phyloP scores from a whole-genome alignment of 139 green algal genomes.

The Chlamydomonas eustigma region DNA sequence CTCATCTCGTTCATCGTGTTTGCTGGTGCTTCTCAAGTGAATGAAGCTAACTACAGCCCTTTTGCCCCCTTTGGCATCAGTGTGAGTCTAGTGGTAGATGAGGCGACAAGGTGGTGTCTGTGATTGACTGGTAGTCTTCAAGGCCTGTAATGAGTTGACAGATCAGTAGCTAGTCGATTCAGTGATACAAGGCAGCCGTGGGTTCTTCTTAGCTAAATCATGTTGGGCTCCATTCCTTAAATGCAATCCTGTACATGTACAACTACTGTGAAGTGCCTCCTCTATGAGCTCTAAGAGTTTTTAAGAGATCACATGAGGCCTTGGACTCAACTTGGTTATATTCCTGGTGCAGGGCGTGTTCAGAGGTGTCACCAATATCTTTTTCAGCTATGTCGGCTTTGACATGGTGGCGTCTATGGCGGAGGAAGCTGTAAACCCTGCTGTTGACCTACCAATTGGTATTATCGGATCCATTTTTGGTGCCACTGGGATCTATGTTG shows the following conservation, averaged over 20 bases:
- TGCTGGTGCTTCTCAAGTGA: slow-evolving; percentile 14
- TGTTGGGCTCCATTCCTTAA: too few relatives aligned
- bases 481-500: slow-evolving; percentile 61
- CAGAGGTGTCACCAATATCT: slow-evolving; percentile 57
- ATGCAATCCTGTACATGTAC: too few relatives aligned
- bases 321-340: too few relatives aligned
- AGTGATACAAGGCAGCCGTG: too few relatives aligned
- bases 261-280: too few relatives aligned
- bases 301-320: too few relatives aligned
- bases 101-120: too few relatives aligned
- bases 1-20: slow-evolving; percentile 58
- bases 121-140: too few relatives aligned
- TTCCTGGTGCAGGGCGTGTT: slow-evolving; percentile 23
- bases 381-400: slow-evolving; percentile 49
- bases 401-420: slow-evolving; percentile 61
- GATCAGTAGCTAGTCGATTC: too few relatives aligned
- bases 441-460: slow-evolving; percentile 53
- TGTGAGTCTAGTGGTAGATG: background rate
- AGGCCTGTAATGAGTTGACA: too few relatives aligned
- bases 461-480: slow-evolving; percentile 52
- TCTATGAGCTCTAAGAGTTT: too few relatives aligned
- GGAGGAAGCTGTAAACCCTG: slow-evolving; percentile 51
- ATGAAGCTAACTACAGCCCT: slow-evolving; percentile 36
- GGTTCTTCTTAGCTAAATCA: too few relatives aligned
- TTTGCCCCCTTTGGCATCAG: slow-evolving; percentile 41